Conservation (phyloP, 2,329 filamentous ascomycete species). For the Teratosphaeria pseudoeucalypti region DNA sequence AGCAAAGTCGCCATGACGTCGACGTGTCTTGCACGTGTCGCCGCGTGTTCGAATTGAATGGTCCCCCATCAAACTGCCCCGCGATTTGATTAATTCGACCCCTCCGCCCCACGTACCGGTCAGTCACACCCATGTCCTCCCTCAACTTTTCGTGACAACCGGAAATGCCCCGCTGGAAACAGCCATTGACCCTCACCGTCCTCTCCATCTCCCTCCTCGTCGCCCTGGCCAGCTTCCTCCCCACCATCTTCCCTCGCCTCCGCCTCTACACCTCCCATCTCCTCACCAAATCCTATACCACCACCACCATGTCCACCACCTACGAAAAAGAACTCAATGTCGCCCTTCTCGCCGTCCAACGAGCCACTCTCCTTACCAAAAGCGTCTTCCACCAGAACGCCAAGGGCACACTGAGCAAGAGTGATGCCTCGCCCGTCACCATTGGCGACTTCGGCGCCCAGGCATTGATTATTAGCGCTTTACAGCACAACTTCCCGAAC, state of each 20-base stretch:
- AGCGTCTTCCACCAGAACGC: constrained; percentile 76
- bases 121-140: background rate
- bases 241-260: constrained; percentile 29
- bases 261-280: constrained; percentile 3
- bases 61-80: too few relatives aligned
- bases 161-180: background rate
- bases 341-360: constrained; percentile 80
- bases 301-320: constrained; percentile 32
- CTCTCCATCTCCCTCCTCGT: constrained; percentile 21
- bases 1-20: background rate
- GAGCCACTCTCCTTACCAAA: constrained; percentile 65
- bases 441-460: constrained; percentile 97
- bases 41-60: too few relatives aligned
- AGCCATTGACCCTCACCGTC: constrained; percentile 1
- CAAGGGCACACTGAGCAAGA: constrained; percentile 89
- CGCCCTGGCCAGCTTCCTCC: constrained; percentile 33
- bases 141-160: background rate
- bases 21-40: background rate
- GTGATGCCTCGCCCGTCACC: constrained; percentile 92
- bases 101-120: background rate
- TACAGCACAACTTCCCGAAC: constrained; percentile 77
- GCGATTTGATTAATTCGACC: background rate
- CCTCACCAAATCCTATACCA: constrained; percentile 7
- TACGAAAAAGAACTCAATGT: constrained; percentile 73
- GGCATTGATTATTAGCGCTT: constrained; percentile 84